Percentiles rank a stretch among this genome's conserved stretches.
Conservation (phyloP, 257 asterid species). For the Verbascum thapsus region DNA sequence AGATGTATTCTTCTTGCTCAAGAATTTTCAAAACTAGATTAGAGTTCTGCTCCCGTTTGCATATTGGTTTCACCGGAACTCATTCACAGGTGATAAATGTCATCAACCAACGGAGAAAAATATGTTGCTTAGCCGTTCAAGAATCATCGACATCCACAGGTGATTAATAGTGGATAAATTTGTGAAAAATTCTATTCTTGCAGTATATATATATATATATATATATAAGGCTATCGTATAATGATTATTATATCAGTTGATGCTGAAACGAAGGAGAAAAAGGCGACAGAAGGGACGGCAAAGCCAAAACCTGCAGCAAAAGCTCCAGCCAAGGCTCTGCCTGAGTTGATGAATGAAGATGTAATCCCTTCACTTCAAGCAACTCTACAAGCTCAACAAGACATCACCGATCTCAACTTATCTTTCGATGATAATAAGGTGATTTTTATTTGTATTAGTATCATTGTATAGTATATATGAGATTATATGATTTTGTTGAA, state of each 20-base stretch:
- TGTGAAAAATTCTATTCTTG: background rate
- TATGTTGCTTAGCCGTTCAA: constrained; percentile 44
- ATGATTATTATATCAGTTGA: constrained; percentile 54
- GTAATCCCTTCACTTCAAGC: constrained; percentile 70
- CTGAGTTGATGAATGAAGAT: constrained; percentile 80
- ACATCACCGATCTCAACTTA: constrained; percentile 55
- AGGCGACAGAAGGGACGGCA: constrained; percentile 34
- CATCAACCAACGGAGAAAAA: constrained; percentile 25
- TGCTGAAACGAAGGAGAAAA: constrained; percentile 63
- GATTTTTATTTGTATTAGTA: background rate
- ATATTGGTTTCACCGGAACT: background rate
- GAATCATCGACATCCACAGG: constrained; percentile 49
- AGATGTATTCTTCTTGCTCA: background rate
- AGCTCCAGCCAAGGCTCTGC: constrained; percentile 67
- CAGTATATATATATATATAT: background rate
- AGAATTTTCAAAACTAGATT: background rate
- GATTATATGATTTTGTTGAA: constrained; percentile 3
- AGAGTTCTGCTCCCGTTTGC: background rate
- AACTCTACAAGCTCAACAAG: constrained; percentile 60
- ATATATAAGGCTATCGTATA: background rate
- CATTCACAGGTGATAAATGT: constrained; percentile 32
- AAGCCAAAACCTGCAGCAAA: constrained; percentile 61
- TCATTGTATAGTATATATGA: background rate
- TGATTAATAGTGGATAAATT: constrained; percentile 18
- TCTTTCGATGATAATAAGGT: constrained; percentile 65